Evolutionary conservation across 768 basidiomycete species (phyloP).

Genomic region (Cantharellus anzutake): DNA sequence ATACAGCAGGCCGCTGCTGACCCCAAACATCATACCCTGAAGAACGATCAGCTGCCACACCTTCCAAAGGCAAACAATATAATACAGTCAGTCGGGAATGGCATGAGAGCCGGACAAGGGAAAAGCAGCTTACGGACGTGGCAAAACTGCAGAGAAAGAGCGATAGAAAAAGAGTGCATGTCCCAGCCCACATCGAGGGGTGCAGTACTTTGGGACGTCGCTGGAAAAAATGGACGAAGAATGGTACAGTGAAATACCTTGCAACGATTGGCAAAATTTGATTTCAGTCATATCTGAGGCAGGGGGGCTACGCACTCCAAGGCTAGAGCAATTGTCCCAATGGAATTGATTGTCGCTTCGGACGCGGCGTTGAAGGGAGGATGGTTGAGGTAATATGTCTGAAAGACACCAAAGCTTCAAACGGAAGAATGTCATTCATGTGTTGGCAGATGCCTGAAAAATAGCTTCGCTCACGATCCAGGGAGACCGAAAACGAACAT

Average conservation of each 20-base stretch:
- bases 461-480: too few species aligned
- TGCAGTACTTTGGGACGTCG: background rate
- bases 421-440: background rate
- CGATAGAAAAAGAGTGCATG: background rate
- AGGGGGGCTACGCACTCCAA: background rate
- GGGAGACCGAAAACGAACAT: too few species aligned
- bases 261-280: background rate
- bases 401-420: constrained; percentile 2
- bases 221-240: background rate
- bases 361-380: background rate
- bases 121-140: background rate
- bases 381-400: constrained; percentile 1
- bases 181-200: background rate
- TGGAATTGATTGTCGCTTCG: background rate
- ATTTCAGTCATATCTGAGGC: background rate
- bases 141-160: background rate
- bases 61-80: background rate
- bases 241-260: background rate
- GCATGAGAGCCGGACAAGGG: background rate
- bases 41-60: constrained; percentile 4
- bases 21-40: constrained; percentile 4
- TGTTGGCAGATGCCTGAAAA: too few species aligned
- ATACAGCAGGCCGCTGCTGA: background rate
- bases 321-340: background rate
- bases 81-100: background rate